Evolutionary conservation across 257 asterid genomes (phyloP).

Genomic region (Mitragyna speciosa): DNA sequence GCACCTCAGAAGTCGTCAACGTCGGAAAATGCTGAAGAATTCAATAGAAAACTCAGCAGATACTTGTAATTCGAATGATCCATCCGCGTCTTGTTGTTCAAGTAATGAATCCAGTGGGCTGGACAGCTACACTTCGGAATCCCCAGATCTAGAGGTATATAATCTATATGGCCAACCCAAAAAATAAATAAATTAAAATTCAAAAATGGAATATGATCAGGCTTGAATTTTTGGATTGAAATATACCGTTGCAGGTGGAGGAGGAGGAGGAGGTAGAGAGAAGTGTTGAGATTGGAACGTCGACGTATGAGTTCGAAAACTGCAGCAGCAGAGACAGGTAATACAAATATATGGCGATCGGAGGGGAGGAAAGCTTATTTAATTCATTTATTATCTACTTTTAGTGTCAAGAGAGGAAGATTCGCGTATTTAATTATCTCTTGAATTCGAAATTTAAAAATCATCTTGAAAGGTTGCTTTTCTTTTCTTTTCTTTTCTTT

Average conservation of each 20-base stretch:
- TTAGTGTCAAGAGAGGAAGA: background rate
- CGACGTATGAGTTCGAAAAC: slow-evolving; percentile 33
- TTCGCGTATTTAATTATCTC: slow-evolving; percentile 20
- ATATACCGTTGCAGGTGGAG: slow-evolving; percentile 14
- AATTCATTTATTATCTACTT: slow-evolving; percentile 13
- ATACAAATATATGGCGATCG: background rate
- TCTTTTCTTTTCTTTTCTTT: background rate
- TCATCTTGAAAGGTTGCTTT: background rate
- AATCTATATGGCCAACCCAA: background rate
- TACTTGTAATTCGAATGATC: slow-evolving; percentile 29
- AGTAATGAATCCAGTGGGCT: slow-evolving; percentile 43
- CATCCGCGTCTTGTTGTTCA: slow-evolving; percentile 40
- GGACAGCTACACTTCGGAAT: slow-evolving; percentile 29
- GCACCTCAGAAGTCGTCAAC: slow-evolving; percentile 32
- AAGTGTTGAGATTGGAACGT: slow-evolving; percentile 31
- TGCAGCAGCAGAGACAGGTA: slow-evolving; percentile 38
- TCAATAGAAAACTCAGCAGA: slow-evolving; percentile 13
- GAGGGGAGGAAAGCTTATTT: background rate
- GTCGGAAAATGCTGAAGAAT: slow-evolving; percentile 18
- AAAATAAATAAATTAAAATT: background rate
- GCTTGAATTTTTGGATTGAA: slow-evolving; percentile 31
- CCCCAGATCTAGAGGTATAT: slow-evolving; percentile 61
- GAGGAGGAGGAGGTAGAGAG: slow-evolving; percentile 34
- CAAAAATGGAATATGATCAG: background rate
- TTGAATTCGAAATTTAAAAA: slow-evolving; percentile 44